Evolutionary conservation across 768 basidiomycete species (phyloP).

Genomic region (Agrocybe praecox): DNA sequence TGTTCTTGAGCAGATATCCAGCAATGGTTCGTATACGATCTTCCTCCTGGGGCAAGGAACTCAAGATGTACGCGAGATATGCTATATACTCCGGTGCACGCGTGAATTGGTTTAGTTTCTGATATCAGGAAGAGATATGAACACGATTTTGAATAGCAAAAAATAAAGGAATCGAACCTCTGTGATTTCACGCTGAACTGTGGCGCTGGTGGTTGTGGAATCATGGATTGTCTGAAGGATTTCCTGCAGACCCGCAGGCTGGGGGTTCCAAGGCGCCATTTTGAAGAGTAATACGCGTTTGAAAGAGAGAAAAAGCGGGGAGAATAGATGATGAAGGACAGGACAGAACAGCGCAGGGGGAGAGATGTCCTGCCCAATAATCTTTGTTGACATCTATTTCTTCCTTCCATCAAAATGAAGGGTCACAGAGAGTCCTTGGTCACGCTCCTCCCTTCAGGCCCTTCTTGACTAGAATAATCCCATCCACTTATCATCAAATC

Average conservation of each 20-base stretch:
- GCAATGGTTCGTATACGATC: constrained; percentile 95
- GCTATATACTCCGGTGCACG: constrained; percentile 92
- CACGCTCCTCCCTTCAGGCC: neutral
- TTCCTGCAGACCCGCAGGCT: constrained; percentile 86
- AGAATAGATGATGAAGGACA: constrained; percentile 25
- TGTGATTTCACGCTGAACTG: constrained; percentile 80
- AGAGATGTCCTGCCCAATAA: constrained; percentile 27
- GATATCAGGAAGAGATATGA: constrained; percentile 8
- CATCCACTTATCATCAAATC: neutral
- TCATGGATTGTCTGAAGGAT: constrained; percentile 91
- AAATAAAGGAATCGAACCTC: constrained; percentile 50
- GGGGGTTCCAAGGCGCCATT: constrained; percentile 83
- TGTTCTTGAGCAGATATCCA: constrained; percentile 97
- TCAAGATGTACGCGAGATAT: constrained; percentile 94
- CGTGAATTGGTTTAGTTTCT: constrained; percentile 90
- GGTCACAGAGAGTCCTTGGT: constrained; percentile 13
- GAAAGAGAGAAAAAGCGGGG: constrained; percentile 22
- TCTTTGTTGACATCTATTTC: constrained; percentile 35
- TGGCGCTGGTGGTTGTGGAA: constrained; percentile 78
- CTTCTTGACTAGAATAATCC: neutral
- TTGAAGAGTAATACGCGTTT: constrained; percentile 41
- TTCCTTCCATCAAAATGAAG: constrained; percentile 17
- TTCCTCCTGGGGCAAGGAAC: constrained; percentile 77
- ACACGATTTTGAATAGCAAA: constrained; percentile 17
- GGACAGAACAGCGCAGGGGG: constrained; percentile 12